Conservation (phyloP, 2,329 filamentous ascomycete species). For the Xylaria sp. region DNA sequence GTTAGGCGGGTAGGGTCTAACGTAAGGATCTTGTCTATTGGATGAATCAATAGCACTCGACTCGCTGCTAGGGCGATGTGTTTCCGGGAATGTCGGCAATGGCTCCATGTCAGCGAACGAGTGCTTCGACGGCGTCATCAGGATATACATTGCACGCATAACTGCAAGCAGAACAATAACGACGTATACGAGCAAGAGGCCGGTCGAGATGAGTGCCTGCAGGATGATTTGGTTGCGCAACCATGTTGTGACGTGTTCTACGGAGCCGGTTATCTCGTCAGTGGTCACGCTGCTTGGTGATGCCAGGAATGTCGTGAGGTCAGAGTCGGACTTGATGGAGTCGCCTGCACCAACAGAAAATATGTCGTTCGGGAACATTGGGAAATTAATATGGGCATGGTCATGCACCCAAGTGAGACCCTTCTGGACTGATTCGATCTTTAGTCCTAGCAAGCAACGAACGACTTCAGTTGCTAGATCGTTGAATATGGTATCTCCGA, state of each 20-base stretch:
- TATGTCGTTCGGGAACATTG: slow-evolving; percentile 78
- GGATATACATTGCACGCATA: slow-evolving; percentile 62
- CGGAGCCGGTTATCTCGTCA: slow-evolving; percentile 83
- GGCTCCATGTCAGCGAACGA: slow-evolving; percentile 22
- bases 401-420: slow-evolving; percentile 95
- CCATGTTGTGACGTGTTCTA: slow-evolving; percentile 74
- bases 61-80: neutral
- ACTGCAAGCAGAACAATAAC: slow-evolving; percentile 80
- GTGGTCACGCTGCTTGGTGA: slow-evolving; percentile 76
- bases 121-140: slow-evolving; percentile 35
- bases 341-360: slow-evolving; percentile 82
- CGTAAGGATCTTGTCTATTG: neutral
- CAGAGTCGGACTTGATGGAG: slow-evolving; percentile 66
- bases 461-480: slow-evolving; percentile 82
- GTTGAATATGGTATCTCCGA: slow-evolving; percentile 83
- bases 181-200: slow-evolving; percentile 80
- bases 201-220: slow-evolving; percentile 82
- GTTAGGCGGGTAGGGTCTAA: neutral
- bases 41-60: slow-evolving; percentile 3
- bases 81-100: neutral
- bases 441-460: slow-evolving; percentile 87
- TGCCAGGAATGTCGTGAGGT: slow-evolving; percentile 78
- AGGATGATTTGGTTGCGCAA: slow-evolving; percentile 75
- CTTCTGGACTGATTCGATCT: slow-evolving; percentile 84
- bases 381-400: slow-evolving; percentile 84